Evolutionary conservation across 257 asterid genomes (phyloP), one percentile per base, ranked within the genome.

Genomic region (Cordia subcordata): DNA sequence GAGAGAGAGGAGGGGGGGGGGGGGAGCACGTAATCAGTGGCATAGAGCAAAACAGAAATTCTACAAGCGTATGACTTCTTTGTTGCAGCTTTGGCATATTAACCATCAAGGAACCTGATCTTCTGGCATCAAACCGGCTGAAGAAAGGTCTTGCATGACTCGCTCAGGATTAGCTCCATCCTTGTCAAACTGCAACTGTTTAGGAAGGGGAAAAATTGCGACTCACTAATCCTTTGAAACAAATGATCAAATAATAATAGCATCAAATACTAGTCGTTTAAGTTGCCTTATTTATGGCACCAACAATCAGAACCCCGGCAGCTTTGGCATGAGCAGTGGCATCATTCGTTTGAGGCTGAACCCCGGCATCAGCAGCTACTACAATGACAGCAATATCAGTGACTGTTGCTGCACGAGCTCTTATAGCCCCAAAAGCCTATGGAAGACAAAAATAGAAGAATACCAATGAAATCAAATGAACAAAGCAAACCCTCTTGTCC

Each of bases 331-430:
- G 99, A 53, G 97, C 99, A 70, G 89, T 83, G 56, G 99, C 99
- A 76, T 93, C 99, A 60, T 59, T 82, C 62, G 99, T 89, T 79
- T 93, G 97, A 71, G 99, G 99, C 50, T 81, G 82, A 53, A 93
- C 83, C 52, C 99, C 99, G 22, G 89, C 99, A 83, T 89, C 99
- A 60, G 97, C 99, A 59, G 99, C 99, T 63, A 93, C 99, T 57
- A 93, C 99, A 49, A 93, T 85, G 62, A 93, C 74, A 62, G 88
- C 99, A 68, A 93, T 93, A 61, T 93, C 99, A 12, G 99, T 93
- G 56, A 93, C 99, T 75, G 96, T 85, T 13, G 99, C 95, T 72
- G 97, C 97, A 56, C 97, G 99, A 53, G 99, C 99, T 78, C 99
- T 80, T 96, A 93, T 93, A 52, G 97, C 97, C 65, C 97, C 97